phyloP scores from a whole-genome alignment of 345 rosid genomes.

The Trapa incisa region DNA sequence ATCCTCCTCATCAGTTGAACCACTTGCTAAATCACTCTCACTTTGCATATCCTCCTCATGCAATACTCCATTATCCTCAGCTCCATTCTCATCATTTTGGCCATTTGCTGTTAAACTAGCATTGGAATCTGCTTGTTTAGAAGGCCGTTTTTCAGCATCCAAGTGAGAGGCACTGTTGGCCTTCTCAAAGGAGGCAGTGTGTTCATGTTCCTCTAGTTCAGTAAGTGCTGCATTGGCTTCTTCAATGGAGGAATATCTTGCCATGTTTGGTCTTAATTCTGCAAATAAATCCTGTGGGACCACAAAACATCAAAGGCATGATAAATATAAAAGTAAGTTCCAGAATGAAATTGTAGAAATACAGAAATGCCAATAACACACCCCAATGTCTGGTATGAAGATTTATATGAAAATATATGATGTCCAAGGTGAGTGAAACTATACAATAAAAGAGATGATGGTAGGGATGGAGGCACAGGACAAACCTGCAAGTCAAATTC shows the following conservation, averaged over 20 bases:
- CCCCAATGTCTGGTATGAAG: not conserved
- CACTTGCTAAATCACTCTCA: slow-evolving; percentile 82
- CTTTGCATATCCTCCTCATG: slow-evolving; percentile 50
- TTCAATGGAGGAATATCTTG: slow-evolving; percentile 56
- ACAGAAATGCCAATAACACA: not conserved
- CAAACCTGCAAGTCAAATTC: slow-evolving; percentile 97
- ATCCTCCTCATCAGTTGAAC: slow-evolving; percentile 58
- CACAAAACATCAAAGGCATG: not conserved
- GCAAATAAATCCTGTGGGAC: slow-evolving; percentile 79
- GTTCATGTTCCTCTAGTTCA: slow-evolving; percentile 77
- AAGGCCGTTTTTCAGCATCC: slow-evolving; percentile 41
- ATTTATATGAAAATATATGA: not conserved
- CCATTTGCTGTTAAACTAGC: slow-evolving; percentile 36
- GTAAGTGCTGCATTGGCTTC: slow-evolving; percentile 70
- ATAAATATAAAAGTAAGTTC: not conserved
- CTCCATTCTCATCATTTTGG: slow-evolving; percentile 27
- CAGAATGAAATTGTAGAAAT: not conserved
- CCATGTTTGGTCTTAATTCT: slow-evolving; percentile 78
- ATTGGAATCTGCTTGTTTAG: slow-evolving; percentile 25
- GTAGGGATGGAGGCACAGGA: not conserved
- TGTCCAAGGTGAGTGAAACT: not conserved
- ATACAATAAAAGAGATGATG: not conserved
- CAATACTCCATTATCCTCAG: slow-evolving; percentile 60
- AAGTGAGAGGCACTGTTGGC: slow-evolving; percentile 46
- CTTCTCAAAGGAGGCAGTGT: slow-evolving; percentile 44